Conservation (phyloP, 139 green algal genomes). For the Yamagishiella unicocca region DNA sequence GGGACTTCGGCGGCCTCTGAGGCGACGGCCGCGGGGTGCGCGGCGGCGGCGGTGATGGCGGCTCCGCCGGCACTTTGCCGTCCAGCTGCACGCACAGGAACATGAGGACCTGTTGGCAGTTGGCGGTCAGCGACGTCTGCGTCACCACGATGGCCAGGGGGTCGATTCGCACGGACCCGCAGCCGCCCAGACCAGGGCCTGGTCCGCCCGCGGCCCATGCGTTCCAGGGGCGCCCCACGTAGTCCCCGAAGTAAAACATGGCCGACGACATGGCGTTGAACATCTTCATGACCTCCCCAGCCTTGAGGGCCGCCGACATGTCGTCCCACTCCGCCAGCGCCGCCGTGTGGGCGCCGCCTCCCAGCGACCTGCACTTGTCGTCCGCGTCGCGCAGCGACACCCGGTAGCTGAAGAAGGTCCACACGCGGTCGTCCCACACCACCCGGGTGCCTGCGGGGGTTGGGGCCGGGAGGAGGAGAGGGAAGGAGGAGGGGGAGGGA, state of each 20-base stretch:
- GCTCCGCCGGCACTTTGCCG: neutral
- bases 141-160: neutral
- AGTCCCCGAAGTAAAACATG: constrained; percentile 31
- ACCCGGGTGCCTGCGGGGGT: neutral
- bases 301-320: neutral
- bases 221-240: constrained; percentile 31
- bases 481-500: neutral
- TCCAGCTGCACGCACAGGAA: constrained; percentile 6
- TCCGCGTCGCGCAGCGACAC: neutral
- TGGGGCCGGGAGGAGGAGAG: neutral
- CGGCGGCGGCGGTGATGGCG: neutral
- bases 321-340: neutral
- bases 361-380: neutral
- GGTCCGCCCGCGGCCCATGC: constrained; percentile 6
- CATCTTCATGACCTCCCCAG: neutral
- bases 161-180: constrained; percentile 10
- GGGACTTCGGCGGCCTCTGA: neutral
- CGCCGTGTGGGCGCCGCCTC: neutral
- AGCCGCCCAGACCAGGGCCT: neutral
- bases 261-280: neutral
- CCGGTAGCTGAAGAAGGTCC: constrained; percentile 1
- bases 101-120: constrained; percentile 13
- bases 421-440: neutral
- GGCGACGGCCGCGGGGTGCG: neutral
- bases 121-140: neutral